Conservation (phyloP, 805 yeast species). For the Blastobotrys peoriensis region DNA sequence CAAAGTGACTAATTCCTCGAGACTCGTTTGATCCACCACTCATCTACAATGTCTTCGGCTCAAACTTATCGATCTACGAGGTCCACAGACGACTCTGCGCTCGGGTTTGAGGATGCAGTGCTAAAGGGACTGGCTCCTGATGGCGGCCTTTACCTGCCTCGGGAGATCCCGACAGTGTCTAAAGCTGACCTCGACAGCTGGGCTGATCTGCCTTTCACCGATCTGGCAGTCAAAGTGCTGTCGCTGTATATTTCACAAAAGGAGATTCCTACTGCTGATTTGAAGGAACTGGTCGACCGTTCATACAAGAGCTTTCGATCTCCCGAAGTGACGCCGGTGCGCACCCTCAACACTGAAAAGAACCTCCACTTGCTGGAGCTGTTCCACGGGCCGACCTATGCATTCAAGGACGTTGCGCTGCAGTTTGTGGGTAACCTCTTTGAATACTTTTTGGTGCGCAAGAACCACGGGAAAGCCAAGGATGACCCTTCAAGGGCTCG, state of each 20-base stretch:
- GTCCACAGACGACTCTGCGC: slow-evolving; percentile 26
- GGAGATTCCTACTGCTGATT: slow-evolving; percentile 70
- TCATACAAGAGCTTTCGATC: slow-evolving; percentile 91
- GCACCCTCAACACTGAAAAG: slow-evolving; percentile 47
- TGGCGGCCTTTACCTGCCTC: slow-evolving; percentile 92
- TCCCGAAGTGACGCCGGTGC: slow-evolving; percentile 81
- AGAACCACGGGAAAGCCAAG: slow-evolving; percentile 48
- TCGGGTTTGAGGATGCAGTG: slow-evolving; percentile 36
- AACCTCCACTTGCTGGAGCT: slow-evolving; percentile 76
- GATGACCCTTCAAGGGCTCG: slow-evolving; percentile 57
- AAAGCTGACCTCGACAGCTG: slow-evolving; percentile 55
- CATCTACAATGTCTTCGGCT: too few species aligned
- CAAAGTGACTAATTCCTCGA: not conserved
- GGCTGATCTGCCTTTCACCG: slow-evolving; percentile 72
- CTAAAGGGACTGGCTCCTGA: slow-evolving; percentile 84
- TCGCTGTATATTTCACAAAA: slow-evolving; percentile 63
- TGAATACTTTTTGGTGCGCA: slow-evolving; percentile 81
- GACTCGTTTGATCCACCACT: too few species aligned
- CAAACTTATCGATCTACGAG: slow-evolving; percentile 35
- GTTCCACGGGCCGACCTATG: slow-evolving; percentile 99
- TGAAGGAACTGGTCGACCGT: slow-evolving; percentile 52
- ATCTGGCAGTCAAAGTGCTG: slow-evolving; percentile 82
- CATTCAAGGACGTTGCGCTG: slow-evolving; percentile 97
- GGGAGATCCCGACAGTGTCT: slow-evolving; percentile 65
- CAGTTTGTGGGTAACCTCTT: slow-evolving; percentile 97